Conservation (phyloP, 768 basidiomycete genomes). For the Pleurotus tuber-regium region DNA sequence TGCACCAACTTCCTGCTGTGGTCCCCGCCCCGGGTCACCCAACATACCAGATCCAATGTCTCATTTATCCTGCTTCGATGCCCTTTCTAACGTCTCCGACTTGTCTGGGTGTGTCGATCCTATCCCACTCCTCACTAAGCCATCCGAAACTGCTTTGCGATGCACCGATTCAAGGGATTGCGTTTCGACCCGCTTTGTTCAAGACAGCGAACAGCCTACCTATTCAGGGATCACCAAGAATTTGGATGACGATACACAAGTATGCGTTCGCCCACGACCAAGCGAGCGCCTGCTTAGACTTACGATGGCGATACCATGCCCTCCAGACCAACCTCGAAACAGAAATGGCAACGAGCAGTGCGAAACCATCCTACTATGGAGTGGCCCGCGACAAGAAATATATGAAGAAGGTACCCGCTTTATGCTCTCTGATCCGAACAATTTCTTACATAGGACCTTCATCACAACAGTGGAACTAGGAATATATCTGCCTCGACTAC, state of each 20-base stretch:
- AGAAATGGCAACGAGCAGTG: slow-evolving; percentile 17
- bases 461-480: slow-evolving; percentile 49
- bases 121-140: slow-evolving; percentile 43
- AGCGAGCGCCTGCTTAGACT: slow-evolving; percentile 57
- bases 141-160: slow-evolving; percentile 25
- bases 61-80: slow-evolving; percentile 42
- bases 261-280: slow-evolving; percentile 53
- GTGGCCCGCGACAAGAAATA: slow-evolving; percentile 63
- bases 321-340: slow-evolving; percentile 6
- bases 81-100: slow-evolving; percentile 20
- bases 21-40: slow-evolving; percentile 19
- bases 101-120: slow-evolving; percentile 56
- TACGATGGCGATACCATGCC: slow-evolving; percentile 27
- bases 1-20: slow-evolving; percentile 18
- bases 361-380: slow-evolving; percentile 61
- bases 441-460: neutral
- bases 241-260: neutral
- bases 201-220: no score
- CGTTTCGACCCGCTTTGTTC: no score
- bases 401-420: slow-evolving; percentile 58
- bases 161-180: slow-evolving; percentile 41
- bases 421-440: slow-evolving; percentile 9
- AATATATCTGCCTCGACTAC: slow-evolving; percentile 40
- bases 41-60: slow-evolving; percentile 11
- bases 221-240: slow-evolving; percentile 5